These are phyloP conservation scores for Westerdykella ornata DNA, from an alignment of 2,329 filamentous ascomycete genomes.

Conservation along the genomic window DNA sequence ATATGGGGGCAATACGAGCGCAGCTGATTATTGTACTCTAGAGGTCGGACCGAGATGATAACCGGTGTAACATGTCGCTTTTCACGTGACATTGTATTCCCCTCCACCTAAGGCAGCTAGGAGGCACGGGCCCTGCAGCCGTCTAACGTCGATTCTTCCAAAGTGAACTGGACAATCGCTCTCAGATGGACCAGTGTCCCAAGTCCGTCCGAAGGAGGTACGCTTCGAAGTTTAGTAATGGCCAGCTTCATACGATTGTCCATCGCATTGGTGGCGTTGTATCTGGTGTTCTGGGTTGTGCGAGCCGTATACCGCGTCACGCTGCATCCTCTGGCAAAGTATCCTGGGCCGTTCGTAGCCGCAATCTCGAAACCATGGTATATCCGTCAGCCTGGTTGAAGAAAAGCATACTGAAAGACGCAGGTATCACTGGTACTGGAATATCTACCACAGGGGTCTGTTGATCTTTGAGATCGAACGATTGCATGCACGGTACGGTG, in stretches of 20 bases:
- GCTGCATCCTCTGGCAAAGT: constrained; percentile 8
- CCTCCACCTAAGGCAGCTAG: too few relatives aligned
- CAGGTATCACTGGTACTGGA: constrained; percentile 11
- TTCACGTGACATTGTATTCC: too few relatives aligned
- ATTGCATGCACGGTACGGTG: constrained; percentile 3
- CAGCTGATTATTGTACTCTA: too few relatives aligned
- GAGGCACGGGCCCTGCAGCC: too few relatives aligned
- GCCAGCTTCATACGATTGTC: not conserved
- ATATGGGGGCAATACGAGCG: too few relatives aligned
- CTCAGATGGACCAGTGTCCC: too few relatives aligned
- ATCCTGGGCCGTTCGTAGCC: constrained; percentile 11
- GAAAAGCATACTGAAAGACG: not conserved
- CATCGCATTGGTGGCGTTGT: not conserved
- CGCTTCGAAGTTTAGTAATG: not conserved
- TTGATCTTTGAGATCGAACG: constrained; percentile 11
- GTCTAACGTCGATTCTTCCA: too few relatives aligned
- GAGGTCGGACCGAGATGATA: too few relatives aligned
- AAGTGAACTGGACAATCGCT: too few relatives aligned
- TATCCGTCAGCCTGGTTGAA: not conserved
- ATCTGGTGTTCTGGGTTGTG: constrained; percentile 4
- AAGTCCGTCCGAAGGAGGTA: too few relatives aligned
- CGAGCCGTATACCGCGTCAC: constrained; percentile 7
- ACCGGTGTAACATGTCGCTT: too few relatives aligned
- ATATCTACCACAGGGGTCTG: constrained; percentile 7
- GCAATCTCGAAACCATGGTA: constrained; percentile 6